These are phyloP conservation scores for Psilocybe cyanescens DNA, from an alignment of 768 basidiomycete genomes.

Conservation along the genomic window DNA sequence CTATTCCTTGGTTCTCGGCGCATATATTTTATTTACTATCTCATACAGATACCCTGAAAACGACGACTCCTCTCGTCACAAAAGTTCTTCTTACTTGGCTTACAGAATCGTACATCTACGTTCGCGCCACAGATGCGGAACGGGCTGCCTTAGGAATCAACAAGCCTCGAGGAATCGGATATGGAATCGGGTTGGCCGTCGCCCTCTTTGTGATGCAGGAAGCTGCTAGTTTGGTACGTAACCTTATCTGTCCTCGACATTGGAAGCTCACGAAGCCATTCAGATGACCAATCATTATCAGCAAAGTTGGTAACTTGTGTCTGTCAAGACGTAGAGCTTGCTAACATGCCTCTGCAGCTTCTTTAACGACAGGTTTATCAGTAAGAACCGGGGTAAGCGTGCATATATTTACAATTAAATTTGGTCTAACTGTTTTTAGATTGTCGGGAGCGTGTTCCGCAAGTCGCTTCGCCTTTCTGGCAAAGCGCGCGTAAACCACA, in stretches of 20 bases:
- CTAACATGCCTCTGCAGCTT: slow-evolving; percentile 26
- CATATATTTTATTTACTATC: not conserved
- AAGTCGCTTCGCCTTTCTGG: slow-evolving; percentile 73
- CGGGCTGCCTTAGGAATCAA: slow-evolving; percentile 31
- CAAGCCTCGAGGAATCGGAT: slow-evolving; percentile 54
- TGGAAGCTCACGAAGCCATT: not conserved
- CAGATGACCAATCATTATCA: slow-evolving; percentile 51
- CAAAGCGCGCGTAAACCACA: slow-evolving; percentile 57
- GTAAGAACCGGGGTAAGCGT: slow-evolving; percentile 48
- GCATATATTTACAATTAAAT: not conserved
- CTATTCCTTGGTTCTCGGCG: not conserved
- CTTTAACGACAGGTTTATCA: slow-evolving; percentile 49
- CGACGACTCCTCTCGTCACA: slow-evolving; percentile 59
- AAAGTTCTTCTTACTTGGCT: slow-evolving; percentile 64
- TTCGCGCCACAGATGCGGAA: slow-evolving; percentile 37
- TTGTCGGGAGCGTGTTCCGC: slow-evolving; percentile 56
- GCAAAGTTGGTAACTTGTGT: slow-evolving; percentile 32
- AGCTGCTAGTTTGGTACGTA: slow-evolving; percentile 42
- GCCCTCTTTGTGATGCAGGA: slow-evolving; percentile 67
- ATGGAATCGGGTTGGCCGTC: slow-evolving; percentile 63
- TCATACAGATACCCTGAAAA: slow-evolving; percentile 46
- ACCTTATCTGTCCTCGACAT: not conserved
- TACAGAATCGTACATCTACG: slow-evolving; percentile 47
- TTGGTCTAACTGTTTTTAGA: slow-evolving; percentile 20
- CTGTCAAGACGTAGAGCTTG: not conserved